Evolutionary conservation across 768 basidiomycete genomes (phyloP), one percentile per base, ranked within the genome.

Genomic region (Pulveroboletus sp.): DNA sequence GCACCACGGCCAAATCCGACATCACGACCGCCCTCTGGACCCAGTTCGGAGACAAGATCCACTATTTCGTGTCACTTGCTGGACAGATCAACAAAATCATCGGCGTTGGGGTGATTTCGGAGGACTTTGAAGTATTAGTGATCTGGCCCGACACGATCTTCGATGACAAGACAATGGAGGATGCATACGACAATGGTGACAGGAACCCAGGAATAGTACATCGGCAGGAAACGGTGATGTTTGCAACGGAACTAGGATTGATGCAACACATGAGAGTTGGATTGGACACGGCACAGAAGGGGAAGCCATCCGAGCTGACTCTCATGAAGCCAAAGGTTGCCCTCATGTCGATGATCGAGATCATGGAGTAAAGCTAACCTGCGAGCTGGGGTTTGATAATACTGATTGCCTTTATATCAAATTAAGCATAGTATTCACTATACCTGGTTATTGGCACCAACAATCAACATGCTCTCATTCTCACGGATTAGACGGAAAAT

Each of bases 1-100:
- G 61, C 43, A 54, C 49, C 17, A 14, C 46, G 7, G 2, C 51
- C 4, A 42, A 49, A 39, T 17, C 48, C 0, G 61, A 64, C 9
- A 57, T 78, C 1, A 69, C 70, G 10, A 68, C 73, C 9, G 63
- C 64, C n/a, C 64, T 82, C 34, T 64, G 65, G 27, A 54, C 63
- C 6, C 68, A 68, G 17, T 82, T 81, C 54, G 64, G 61, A 3
- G 71, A 70, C 0, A 69, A 70, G 22, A 62, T 81, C 16, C 58
- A 57, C 17, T 56, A 64, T 14, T 69, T 83, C 34, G 71, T 78
- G 30, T 68, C 69, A 38, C 62, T 71, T 16, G 76, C 79, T 12
- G 68, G 74, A 34, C 68, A 68, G 13, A 59, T 83, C 26, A 80
- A 79, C 36, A 62, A 60, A 40, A 50, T 59, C 1, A 51, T 63